Conservation (phyloP, 2,329 filamentous ascomycete species). For the Penicillium frequentans region DNA sequence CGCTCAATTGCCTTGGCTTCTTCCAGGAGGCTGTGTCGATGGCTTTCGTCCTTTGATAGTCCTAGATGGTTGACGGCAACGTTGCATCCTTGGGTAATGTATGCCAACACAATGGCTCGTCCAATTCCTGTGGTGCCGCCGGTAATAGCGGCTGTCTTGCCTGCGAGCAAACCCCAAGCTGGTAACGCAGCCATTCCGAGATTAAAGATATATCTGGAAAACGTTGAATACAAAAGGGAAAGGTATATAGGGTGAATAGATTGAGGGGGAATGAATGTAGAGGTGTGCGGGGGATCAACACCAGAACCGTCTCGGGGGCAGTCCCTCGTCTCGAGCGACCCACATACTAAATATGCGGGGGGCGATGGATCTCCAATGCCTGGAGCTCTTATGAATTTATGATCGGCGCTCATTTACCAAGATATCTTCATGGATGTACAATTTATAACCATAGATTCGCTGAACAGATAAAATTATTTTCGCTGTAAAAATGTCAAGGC, state of each 20-base stretch:
- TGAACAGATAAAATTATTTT: not conserved
- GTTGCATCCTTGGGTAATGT: constrained; percentile 29
- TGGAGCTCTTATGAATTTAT: too few species aligned
- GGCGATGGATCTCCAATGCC: not conserved
- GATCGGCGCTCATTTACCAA: too few species aligned
- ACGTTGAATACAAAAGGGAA: not conserved
- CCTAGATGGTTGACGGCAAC: constrained; percentile 32
- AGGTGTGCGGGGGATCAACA: not conserved
- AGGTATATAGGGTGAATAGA: not conserved
- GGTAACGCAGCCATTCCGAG: constrained; percentile 17
- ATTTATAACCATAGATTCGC: too few species aligned
- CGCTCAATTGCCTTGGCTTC: constrained; percentile 19
- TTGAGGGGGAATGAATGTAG: not conserved
- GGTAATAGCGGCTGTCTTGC: constrained; percentile 20
- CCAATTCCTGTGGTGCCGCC: constrained; percentile 21
- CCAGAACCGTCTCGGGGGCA: not conserved
- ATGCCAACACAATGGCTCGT: constrained; percentile 17
- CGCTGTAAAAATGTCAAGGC: constrained; percentile 43
- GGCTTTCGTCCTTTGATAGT: constrained; percentile 21
- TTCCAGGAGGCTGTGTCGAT: constrained; percentile 19
- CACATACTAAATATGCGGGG: not conserved
- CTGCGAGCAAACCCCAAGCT: constrained; percentile 22
- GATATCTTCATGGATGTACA: too few species aligned
- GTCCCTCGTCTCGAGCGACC: not conserved
- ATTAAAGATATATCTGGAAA: constrained; percentile 48